phyloP scores from a whole-genome alignment of 2,329 filamentous ascomycete genomes.

The Colletotrichum sp. region DNA sequence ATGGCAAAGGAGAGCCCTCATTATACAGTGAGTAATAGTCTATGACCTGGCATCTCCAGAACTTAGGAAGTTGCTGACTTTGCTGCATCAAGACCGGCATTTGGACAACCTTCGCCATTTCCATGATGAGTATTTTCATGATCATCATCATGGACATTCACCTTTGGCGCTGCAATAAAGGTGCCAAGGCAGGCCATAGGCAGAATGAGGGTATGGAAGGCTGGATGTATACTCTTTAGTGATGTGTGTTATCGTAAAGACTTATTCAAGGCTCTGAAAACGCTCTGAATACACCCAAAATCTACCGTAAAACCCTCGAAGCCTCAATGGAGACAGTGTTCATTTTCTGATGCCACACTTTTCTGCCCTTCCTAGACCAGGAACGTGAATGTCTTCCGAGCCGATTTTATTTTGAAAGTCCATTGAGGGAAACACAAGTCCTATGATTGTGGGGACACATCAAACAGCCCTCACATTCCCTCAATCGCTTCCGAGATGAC shows the following conservation, averaged over 20 bases:
- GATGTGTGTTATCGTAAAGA: not conserved
- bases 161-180: constrained; percentile 15
- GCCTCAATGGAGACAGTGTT: not conserved
- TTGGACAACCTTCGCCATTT: constrained; percentile 15
- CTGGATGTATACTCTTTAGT: constrained; percentile 13
- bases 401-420: rapidly evolving
- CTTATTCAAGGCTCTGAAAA: not conserved
- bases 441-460: not conserved
- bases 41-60: not conserved
- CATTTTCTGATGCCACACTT: not conserved
- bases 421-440: not conserved
- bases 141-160: constrained; percentile 16
- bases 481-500: not conserved
- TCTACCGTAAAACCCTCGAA: not conserved
- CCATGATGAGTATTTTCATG: constrained; percentile 6
- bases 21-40: constrained; percentile 4
- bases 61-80: not conserved
- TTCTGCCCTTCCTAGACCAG: not conserved
- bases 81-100: not conserved
- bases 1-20: constrained; percentile 24
- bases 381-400: rapidly evolving
- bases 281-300: not conserved
- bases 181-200: not conserved
- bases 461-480: not conserved
- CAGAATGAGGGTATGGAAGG: constrained; percentile 11